Percentiles rank a stretch among this genome's conserved stretches.
Conservation (phyloP, 805 yeast genomes). For the Gaillardinia entomophila region DNA sequence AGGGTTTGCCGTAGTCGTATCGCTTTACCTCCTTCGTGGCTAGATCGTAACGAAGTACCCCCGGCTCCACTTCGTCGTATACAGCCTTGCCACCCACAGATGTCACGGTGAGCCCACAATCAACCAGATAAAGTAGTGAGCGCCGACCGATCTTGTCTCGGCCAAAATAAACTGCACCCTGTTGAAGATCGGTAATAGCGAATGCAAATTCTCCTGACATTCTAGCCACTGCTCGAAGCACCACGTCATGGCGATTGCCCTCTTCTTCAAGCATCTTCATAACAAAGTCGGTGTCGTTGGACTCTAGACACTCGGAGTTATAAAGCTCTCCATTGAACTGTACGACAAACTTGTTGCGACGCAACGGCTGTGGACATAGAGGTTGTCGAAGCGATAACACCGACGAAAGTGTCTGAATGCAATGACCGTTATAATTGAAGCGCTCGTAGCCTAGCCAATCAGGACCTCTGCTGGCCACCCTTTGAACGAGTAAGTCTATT, state of each 20-base stretch:
- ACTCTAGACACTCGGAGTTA: conserved; percentile 42
- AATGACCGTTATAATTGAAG: too few relatives aligned
- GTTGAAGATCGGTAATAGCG: conserved; percentile 40
- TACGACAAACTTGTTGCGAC: conserved; percentile 27
- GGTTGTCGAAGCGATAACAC: conserved; percentile 80
- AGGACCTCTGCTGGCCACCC: too few relatives aligned
- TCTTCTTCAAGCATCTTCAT: conserved; percentile 25
- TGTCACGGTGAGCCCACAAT: conserved; percentile 26
- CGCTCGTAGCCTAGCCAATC: too few relatives aligned
- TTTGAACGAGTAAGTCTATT: too few relatives aligned
- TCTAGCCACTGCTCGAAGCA: conserved; percentile 34
- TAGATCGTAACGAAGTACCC: too few relatives aligned
- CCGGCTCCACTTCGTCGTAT: too few relatives aligned
- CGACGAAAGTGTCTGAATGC: conserved; percentile 52
- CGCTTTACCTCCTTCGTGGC: too few relatives aligned
- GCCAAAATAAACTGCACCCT: conserved; percentile 59
- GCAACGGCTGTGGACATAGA: conserved; percentile 67
- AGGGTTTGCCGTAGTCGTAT: too few relatives aligned
- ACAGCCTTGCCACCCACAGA: conserved; percentile 54
- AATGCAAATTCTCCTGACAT: conserved; percentile 84
- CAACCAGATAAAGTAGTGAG: conserved; percentile 55
- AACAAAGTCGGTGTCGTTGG: conserved; percentile 63
- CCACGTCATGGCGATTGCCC: conserved; percentile 18
- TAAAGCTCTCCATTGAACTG: conserved; percentile 94
- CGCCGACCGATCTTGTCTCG: conserved; percentile 81